Base-by-base conservation (phyloP, 2,329 filamentous ascomycete genomes). In the Fonsecaea erecta region DNA sequence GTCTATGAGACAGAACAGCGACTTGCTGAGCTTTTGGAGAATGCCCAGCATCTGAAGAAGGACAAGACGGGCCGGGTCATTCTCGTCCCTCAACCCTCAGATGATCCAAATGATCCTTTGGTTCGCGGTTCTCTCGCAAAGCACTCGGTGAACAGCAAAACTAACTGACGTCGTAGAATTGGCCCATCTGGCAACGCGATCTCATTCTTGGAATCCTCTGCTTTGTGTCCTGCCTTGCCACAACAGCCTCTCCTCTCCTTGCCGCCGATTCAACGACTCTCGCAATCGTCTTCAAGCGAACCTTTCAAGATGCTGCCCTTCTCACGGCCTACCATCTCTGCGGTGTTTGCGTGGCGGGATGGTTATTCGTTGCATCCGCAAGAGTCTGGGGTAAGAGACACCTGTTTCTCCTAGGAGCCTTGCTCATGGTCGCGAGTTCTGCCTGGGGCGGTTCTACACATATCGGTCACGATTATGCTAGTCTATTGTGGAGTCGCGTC, bases 331-430 rank as follows among this genome's bases (percentile, higher is more conserved):
- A 93, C 77, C 93, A 92, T 76, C 84, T 97, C 21, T 85, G 93
- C 30, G 94, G 92, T 21, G 90, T 92, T 2, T 93, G 92, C 11
- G 81, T 92, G 14, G 90, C 90, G 0, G 93, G 91, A 57, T 87
- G 95, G 76, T 83, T 97, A 69, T 93, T 93, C 77, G 93, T 97
- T 2, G 91, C 94, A 0, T 91, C 90, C 0, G 92, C 91, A 21
- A 87, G 93, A 63, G 89, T 97, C 68, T 97, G 92, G 91, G 94
- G 94, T 43, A 97, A 97, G 78, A 85, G 93, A 46, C 94, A 97
- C 80, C 80, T 93, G 16, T 97, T 96, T 76, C 78, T 97, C 28
- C 72, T 96, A 1, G 93, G 92, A 7, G 88, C 89, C 52, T 69
- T 91, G 54, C 83, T 96, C 64, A 83, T 96, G 72, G 84, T 96